These are phyloP conservation scores for Fusarium irregulare DNA, from an alignment of 2,329 filamentous ascomycete species.

Conservation along the genomic window DNA sequence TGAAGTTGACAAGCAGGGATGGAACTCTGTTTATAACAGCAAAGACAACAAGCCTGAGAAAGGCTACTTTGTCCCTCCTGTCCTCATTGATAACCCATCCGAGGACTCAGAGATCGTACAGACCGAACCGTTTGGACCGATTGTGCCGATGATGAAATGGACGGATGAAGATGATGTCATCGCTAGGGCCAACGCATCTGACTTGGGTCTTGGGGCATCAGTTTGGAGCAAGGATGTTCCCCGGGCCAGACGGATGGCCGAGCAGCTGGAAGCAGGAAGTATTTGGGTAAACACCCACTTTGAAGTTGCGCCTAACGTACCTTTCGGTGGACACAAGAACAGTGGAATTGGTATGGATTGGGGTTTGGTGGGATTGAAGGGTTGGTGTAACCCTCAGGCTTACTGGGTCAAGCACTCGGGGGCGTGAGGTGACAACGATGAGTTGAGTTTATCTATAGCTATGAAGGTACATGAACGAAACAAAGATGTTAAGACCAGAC, in stretches of 20 bases:
- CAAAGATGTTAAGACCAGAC: not conserved
- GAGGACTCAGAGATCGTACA: constrained; percentile 66
- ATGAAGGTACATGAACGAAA: not conserved
- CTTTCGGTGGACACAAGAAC: constrained; percentile 64
- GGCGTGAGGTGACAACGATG: not conserved
- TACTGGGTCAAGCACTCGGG: constrained; percentile 9
- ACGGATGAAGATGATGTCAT: constrained; percentile 69
- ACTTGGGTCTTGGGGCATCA: constrained; percentile 66
- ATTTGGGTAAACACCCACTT: constrained; percentile 69
- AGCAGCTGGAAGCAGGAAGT: constrained; percentile 65
- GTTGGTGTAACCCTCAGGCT: constrained; percentile 13
- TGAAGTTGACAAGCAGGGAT: constrained; percentile 57
- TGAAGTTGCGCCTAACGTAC: constrained; percentile 52
- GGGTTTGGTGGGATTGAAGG: constrained; percentile 46
- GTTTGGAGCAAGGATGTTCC: constrained; percentile 67
- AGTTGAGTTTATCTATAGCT: not conserved
- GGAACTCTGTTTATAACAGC: constrained; percentile 55
- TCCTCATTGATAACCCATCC: constrained; percentile 70
- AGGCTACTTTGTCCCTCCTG: constrained; percentile 68
- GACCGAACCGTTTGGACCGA: constrained; percentile 66
- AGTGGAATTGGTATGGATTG: constrained; percentile 63
- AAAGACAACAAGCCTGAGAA: constrained; percentile 41
- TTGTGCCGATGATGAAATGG: constrained; percentile 73
- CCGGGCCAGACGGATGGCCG: constrained; percentile 63
- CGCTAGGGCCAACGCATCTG: constrained; percentile 62